Percentiles rank a stretch among this genome's conserved stretches.
Conservation (phyloP, 441 rosid genomes). For the Geranium incanum region DNA sequence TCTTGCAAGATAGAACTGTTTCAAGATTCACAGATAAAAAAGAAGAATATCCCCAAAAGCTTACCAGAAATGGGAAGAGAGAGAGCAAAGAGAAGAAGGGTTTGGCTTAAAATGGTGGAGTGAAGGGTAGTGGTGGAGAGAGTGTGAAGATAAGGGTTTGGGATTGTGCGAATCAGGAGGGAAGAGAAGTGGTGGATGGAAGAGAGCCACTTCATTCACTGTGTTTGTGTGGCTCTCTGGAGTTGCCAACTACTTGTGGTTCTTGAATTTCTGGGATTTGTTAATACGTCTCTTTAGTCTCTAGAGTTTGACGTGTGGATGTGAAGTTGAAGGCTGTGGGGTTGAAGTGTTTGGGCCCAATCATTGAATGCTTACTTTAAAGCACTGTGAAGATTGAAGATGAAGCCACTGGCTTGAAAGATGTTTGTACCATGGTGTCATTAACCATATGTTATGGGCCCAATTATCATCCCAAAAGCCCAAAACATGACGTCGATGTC, state of each 20-base stretch:
- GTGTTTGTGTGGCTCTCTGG: conserved; percentile 25
- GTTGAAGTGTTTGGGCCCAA: too few species aligned
- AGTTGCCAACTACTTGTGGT: not conserved
- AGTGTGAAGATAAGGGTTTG: conserved; percentile 35
- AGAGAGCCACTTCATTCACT: conserved; percentile 31
- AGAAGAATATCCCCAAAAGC: conserved; percentile 10
- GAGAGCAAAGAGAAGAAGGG: not conserved
- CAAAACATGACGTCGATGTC: too few species aligned
- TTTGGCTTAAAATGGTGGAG: not conserved
- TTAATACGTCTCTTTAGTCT: not conserved
- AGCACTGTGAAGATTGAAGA: too few species aligned
- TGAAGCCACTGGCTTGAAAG: too few species aligned
- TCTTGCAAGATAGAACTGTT: not conserved
- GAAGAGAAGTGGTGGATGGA: conserved; percentile 26
- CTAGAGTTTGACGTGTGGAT: not conserved
- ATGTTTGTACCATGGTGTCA: too few species aligned
- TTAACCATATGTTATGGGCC: too few species aligned
- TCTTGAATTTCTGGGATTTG: not conserved
- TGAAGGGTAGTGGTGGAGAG: conserved; percentile 26
- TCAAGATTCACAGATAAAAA: not conserved
- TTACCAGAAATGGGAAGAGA: not conserved
- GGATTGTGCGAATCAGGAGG: conserved; percentile 31
- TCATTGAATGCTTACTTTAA: too few species aligned
- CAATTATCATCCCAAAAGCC: too few species aligned
- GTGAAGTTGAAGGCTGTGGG: not conserved